Evolutionary conservation across 2,329 filamentous ascomycete genomes (phyloP), one percentile per base, ranked within the genome.

Genomic region (Fusarium graminum): DNA sequence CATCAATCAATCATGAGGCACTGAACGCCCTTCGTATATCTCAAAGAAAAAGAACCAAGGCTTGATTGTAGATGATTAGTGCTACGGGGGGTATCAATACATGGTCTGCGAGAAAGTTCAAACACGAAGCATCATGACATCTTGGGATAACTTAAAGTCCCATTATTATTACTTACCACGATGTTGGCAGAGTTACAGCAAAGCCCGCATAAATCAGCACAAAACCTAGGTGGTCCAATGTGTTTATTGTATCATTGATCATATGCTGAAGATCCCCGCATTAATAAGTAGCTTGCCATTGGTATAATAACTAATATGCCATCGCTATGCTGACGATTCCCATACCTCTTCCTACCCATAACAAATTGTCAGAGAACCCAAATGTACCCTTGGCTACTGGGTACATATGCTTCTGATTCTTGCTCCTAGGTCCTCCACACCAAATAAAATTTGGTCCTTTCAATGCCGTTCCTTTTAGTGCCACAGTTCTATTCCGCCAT

Each of bases 401-500:
- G 26, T 29, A n/a, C n/a, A n/a, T n/a, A 29, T 36, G n/a, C 34
- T 17, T n/a, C 8, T 11, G 8, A 36, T 36, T 16, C 8, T 36
- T 16, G 16, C 34, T n/a, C 34, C n/a, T n/a, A 3, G 34, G 34
- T 36, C 16, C 16, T 11, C 8, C 28, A n/a, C 16, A n/a, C 10
- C 16, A 36, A 50, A 26, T 8, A 19, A 34, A 17, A 10, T 30
- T 25, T 40, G 25, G 42, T 53, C 19, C 38, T 42, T 39, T 49
- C 26, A 39, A 55, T 54, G 29, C 47, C 59, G 17, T 52, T 62
- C 59, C 41, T 57, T 65, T 63, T 59, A 44, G 44, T 54, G 19
- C 52, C 56, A 52, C 43, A 63, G n/a, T 63, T 69, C 63, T 69
- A 72, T 68, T 56, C 56, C 53, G 41, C 58, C 67, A 60, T 65